Percentiles rank a stretch among this genome's conserved stretches.
Evolutionary conservation across 2,329 filamentous ascomycete species (phyloP).

Genomic region (Trichoderma sp.): DNA sequence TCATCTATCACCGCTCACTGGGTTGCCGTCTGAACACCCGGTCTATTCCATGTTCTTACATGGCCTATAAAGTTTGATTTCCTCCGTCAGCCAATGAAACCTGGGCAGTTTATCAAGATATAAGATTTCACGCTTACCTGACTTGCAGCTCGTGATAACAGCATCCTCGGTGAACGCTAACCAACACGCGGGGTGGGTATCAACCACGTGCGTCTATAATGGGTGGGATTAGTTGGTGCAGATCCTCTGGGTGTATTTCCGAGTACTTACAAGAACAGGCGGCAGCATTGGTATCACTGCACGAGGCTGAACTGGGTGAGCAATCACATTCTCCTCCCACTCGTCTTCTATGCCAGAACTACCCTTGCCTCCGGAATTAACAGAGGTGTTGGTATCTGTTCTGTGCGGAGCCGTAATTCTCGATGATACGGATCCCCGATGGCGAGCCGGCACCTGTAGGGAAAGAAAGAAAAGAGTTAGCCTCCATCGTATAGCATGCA

Average conservation of each 20-base stretch:
- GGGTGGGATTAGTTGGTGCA: conserved; percentile 7
- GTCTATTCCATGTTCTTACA: conserved; percentile 71
- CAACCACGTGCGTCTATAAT: conserved; percentile 71
- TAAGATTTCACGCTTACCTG: conserved; percentile 56
- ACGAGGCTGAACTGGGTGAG: conserved; percentile 82
- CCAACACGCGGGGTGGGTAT: conserved; percentile 85
- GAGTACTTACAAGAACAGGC: conserved; percentile 72
- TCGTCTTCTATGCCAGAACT: conserved; percentile 63
- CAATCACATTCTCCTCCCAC: conserved; percentile 59
- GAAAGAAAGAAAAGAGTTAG: neutral
- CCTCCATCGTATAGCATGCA: neutral
- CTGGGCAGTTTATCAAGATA: neutral
- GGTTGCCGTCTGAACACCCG: conserved; percentile 31
- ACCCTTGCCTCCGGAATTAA: conserved; percentile 61
- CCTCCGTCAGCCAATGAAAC: conserved; percentile 22
- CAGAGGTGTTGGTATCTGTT: conserved; percentile 61
- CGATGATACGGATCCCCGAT: conserved; percentile 55
- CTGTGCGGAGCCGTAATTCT: conserved; percentile 50
- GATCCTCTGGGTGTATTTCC: neutral
- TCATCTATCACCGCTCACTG: neutral
- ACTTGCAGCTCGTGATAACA: conserved; percentile 89
- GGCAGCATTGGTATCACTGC: conserved; percentile 81
- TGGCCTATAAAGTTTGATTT: conserved; percentile 53
- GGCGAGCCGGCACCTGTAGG: conserved; percentile 28
- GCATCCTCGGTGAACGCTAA: conserved; percentile 90